Conservation (phyloP, 768 basidiomycete genomes). For the Mycena crocata region DNA sequence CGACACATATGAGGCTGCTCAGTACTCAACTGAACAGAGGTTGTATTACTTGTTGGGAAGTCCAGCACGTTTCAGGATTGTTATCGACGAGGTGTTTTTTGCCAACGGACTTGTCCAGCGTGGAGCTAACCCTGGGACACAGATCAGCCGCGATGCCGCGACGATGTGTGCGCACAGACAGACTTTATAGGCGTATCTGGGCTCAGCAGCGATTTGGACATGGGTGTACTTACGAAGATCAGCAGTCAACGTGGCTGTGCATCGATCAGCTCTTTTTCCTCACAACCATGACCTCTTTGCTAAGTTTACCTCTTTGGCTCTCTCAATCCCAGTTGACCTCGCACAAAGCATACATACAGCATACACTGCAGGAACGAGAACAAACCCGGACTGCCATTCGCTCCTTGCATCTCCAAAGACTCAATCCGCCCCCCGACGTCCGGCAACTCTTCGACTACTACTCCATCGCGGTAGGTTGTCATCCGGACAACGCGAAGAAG, state of each 20-base stretch:
- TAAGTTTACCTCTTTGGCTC: constrained; percentile 15
- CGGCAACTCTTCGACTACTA: constrained; percentile 56
- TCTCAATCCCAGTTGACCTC: not conserved
- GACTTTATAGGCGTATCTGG: constrained; percentile 65
- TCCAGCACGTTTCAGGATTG: constrained; percentile 87
- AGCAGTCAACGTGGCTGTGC: not conserved
- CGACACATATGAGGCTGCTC: constrained; percentile 14
- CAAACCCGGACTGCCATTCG: constrained; percentile 37
- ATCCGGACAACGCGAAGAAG: constrained; percentile 53
- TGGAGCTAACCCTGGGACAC: constrained; percentile 80
- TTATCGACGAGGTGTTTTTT: constrained; percentile 79
- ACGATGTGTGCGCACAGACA: constrained; percentile 30
- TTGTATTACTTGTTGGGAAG: constrained; percentile 75
- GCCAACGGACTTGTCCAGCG: constrained; percentile 76
- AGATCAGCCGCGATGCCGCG: constrained; percentile 22
- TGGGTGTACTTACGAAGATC: not conserved
- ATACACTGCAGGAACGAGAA: constrained; percentile 28
- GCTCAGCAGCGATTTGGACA: constrained; percentile 53
- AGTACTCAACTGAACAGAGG: not conserved
- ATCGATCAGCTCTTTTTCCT: not conserved
- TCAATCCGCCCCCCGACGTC: constrained; percentile 30
- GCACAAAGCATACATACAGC: constrained; percentile 7
- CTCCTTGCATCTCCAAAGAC: constrained; percentile 41
- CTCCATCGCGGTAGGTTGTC: constrained; percentile 62
- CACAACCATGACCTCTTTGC: not conserved